Evolutionary conservation across 345 rosid species (phyloP).

Genomic region (Citrus sp.): DNA sequence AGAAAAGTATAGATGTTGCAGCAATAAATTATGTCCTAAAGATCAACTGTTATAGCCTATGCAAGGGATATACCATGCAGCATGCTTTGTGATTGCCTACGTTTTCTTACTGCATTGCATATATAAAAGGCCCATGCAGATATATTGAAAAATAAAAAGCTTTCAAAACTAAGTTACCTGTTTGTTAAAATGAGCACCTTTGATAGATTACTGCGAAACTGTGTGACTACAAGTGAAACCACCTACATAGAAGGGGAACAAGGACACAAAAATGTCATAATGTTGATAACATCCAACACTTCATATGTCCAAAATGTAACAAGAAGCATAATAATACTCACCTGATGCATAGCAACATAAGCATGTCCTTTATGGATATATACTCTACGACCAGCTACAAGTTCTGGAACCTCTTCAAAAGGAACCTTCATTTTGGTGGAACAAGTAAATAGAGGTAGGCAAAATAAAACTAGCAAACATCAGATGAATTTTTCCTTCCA

Average conservation of each 20-base stretch:
- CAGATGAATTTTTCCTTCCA: not conserved
- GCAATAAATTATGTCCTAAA: not conserved
- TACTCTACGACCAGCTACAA: conserved; percentile 77
- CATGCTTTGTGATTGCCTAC: not conserved
- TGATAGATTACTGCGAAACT: conserved; percentile 69
- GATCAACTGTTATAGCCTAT: not conserved
- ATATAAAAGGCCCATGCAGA: not conserved
- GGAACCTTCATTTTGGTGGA: conserved; percentile 62
- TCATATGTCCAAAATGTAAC: conserved; percentile 12
- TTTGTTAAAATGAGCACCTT: conserved; percentile 80
- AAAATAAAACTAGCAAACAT: not conserved
- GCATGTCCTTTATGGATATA: conserved; percentile 70
- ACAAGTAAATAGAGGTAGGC: not conserved
- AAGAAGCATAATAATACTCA: conserved; percentile 8
- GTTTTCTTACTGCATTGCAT: not conserved
- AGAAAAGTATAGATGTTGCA: not conserved
- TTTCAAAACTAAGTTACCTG: conserved; percentile 46
- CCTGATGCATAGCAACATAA: conserved; percentile 89
- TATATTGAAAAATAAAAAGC: not conserved
- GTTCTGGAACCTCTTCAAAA: conserved; percentile 96
- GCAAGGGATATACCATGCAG: not conserved
- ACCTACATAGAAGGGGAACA: conserved; percentile 38
- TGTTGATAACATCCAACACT: not conserved
- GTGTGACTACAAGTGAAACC: conserved; percentile 81
- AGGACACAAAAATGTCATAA: conserved; percentile 1